Conservation (phyloP, 257 asterid genomes). For the Ligustrum vulgare region DNA sequence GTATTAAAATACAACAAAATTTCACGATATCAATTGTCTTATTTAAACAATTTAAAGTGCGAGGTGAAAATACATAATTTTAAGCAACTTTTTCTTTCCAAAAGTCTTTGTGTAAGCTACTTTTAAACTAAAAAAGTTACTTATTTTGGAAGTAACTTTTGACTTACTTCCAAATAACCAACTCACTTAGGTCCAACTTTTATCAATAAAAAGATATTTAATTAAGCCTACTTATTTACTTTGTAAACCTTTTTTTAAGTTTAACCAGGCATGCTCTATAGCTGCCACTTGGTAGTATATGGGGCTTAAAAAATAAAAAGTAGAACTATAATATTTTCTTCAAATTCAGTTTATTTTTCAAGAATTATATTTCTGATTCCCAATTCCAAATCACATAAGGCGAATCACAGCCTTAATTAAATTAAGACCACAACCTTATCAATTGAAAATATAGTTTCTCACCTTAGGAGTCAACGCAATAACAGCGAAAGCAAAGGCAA, state of each 20-base stretch:
- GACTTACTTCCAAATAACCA: background rate
- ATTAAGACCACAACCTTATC: background rate
- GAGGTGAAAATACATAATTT: background rate
- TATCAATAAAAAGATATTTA: background rate
- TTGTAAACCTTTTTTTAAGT: background rate
- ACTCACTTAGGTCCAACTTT: background rate
- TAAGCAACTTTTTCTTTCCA: background rate
- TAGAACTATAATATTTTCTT: background rate
- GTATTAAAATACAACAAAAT: background rate
- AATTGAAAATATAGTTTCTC: conserved; percentile 14
- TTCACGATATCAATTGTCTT: background rate
- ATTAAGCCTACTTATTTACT: background rate
- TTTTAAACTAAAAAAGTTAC: no score
- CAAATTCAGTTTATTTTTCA: background rate
- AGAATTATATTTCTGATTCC: background rate
- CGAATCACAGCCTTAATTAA: background rate
- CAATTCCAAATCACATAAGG: background rate
- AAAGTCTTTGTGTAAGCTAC: no score
- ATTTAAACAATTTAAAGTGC: background rate
- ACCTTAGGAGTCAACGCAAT: conserved; percentile 91
- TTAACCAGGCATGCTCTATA: background rate
- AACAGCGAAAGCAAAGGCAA: conserved; percentile 71
- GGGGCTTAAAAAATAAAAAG: background rate
- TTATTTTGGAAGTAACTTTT: background rate
- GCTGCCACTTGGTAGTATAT: background rate